phyloP scores from a whole-genome alignment of 192 early-diverging fungal species.

The Mortierella claussenii region DNA sequence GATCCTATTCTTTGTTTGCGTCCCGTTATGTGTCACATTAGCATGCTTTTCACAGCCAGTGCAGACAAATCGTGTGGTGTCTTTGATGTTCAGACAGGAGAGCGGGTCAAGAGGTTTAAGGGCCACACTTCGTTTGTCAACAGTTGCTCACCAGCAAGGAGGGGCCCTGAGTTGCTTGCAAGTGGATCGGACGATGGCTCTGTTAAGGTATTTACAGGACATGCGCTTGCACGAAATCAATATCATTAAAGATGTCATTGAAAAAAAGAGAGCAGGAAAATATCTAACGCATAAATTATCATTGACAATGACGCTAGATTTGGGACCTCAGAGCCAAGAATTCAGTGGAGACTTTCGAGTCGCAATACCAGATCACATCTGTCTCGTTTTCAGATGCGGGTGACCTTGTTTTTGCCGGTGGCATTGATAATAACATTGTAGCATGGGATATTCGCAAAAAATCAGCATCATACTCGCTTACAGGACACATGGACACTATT shows the following conservation, averaged over 20 bases:
- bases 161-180: constrained; percentile 81
- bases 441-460: constrained; percentile 92
- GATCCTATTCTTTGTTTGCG: neutral
- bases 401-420: constrained; percentile 82
- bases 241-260: too few relatives aligned
- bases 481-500: constrained; percentile 91
- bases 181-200: constrained; percentile 89
- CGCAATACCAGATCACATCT: constrained; percentile 80
- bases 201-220: constrained; percentile 59
- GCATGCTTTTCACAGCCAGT: constrained; percentile 83
- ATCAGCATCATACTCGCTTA: constrained; percentile 68
- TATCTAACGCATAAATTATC: neutral
- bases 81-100: constrained; percentile 88
- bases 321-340: constrained; percentile 79
- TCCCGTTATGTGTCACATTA: constrained; percentile 31
- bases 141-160: constrained; percentile 73
- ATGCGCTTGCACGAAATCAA: too few relatives aligned
- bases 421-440: constrained; percentile 91
- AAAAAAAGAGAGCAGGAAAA: neutral
- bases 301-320: constrained; percentile 33
- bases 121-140: constrained; percentile 89
- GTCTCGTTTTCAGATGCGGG: constrained; percentile 79
- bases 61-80: constrained; percentile 82
- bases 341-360: constrained; percentile 67
- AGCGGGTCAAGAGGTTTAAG: constrained; percentile 81